Base-by-base conservation (phyloP, 768 basidiomycete genomes). In the Exidia glandulosa region DNA sequence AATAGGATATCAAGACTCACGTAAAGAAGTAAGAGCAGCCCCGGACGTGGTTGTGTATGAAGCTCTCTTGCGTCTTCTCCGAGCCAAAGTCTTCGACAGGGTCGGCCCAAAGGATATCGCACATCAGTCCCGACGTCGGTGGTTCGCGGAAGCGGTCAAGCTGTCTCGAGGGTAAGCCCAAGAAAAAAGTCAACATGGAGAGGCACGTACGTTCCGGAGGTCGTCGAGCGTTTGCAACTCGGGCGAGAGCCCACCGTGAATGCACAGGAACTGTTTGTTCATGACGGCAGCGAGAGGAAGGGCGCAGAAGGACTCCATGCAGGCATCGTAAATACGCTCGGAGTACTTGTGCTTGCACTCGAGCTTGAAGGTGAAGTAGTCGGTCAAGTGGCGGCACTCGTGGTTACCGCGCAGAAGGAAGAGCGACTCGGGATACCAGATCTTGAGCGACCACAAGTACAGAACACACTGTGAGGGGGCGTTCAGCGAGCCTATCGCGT, bases 311-410 rank as follows among this genome's bases (percentile, higher is more conserved):
- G 91, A 91, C 31, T 96, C 90, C 93, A 97, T 95, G 80, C 91
- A 94, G 30, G 92, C 93, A 62, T 99, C 93, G 71, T 99, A 99
- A 62, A 99, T 82, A 29, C 85, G 84, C 66, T 97, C 95, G 7
- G 92, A 93, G 74, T 99, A 99, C 76, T 98, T 98, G 78, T 98
- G 96, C 74, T 95, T 95, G 79, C 94, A 96, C 78, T 97, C 95
- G 30, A 96, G 86, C 74, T 96, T 98, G 81, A 98, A 98, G 34
- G 94, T 98, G 70, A 96, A 98, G 73, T 98, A 97, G 69, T 98
- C 94, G 25, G 95, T 99, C 71, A 98, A 75, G 76, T 98, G 96
- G 56, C 96, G 86, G 71, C 96, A 99, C 77, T 99, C 96, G 73
- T 99, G 96, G 68, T 99, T 99, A 56, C 96, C 96, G 56, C 96